These are phyloP conservation scores for Zychaea mexicana DNA, from an alignment of 371 early-diverging fungal genomes.

Conservation along the genomic window DNA sequence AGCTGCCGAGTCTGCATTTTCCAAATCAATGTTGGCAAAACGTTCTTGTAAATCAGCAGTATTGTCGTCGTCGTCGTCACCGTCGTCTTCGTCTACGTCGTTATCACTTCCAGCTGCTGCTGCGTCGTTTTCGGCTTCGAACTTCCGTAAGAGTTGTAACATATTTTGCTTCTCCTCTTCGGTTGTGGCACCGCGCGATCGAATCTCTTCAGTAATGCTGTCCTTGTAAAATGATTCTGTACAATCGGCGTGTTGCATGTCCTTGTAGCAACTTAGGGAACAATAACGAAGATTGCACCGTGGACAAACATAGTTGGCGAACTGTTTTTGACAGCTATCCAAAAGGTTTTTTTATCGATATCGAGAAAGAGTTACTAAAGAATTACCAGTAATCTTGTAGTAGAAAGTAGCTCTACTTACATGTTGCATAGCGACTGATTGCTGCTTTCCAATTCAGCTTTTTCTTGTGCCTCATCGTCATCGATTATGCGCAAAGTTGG, in stretches of 20 bases:
- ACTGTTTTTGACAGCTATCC: slow-evolving; percentile 55
- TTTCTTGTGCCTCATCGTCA: neutral
- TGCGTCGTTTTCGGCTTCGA: slow-evolving; percentile 48
- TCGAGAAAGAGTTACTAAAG: too few relatives aligned
- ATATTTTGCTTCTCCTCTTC: slow-evolving; percentile 53
- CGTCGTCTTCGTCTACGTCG: slow-evolving; percentile 23
- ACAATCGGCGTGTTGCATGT: slow-evolving; percentile 52
- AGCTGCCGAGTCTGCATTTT: slow-evolving; percentile 47
- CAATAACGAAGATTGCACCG: slow-evolving; percentile 74
- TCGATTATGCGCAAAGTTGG: neutral
- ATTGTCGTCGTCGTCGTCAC: slow-evolving; percentile 37
- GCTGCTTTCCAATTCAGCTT: neutral
- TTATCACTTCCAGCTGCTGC: slow-evolving; percentile 12
- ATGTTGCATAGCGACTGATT: neutral
- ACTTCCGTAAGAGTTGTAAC: slow-evolving; percentile 53
- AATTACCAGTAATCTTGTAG: too few relatives aligned
- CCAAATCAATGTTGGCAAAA: slow-evolving; percentile 54
- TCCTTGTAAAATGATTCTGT: slow-evolving; percentile 72
- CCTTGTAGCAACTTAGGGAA: slow-evolving; percentile 67
- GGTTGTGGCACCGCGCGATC: slow-evolving; percentile 38
- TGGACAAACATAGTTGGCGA: slow-evolving; percentile 69
- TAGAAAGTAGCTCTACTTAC: neutral
- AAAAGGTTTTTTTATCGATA: too few relatives aligned
- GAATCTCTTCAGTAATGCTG: slow-evolving; percentile 61
- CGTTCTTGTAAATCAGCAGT: slow-evolving; percentile 48